Evolutionary conservation across 768 basidiomycete species (phyloP).

Genomic region (Hypholoma fasciculare): DNA sequence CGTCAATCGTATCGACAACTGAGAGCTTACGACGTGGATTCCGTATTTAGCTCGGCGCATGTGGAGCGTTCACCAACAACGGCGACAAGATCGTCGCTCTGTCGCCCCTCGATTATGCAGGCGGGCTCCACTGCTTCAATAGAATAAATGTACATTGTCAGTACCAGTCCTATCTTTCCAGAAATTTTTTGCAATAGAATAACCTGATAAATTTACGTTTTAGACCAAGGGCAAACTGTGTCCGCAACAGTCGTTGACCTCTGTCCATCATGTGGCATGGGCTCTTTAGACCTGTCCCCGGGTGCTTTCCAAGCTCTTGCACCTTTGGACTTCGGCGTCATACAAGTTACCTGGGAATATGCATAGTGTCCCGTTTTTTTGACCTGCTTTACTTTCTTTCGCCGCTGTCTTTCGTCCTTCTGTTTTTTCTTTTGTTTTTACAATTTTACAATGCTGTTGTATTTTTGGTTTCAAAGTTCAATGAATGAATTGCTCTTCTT

Average conservation of each 20-base stretch:
- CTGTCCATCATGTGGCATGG: slow-evolving; percentile 27
- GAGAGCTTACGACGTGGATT: not conserved
- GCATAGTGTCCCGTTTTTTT: slow-evolving; percentile 1
- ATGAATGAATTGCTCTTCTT: no score
- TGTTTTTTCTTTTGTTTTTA: no score
- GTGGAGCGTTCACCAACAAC: slow-evolving; percentile 18
- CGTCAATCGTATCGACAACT: not conserved
- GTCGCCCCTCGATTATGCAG: slow-evolving; percentile 16
- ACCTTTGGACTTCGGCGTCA: slow-evolving; percentile 20
- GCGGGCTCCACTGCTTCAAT: slow-evolving; percentile 17
- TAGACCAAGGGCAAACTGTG: slow-evolving; percentile 26
- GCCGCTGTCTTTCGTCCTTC: no score
- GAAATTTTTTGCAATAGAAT: not conserved
- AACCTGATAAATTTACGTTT: not conserved
- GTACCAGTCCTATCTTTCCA: not conserved
- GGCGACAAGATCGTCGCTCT: slow-evolving; percentile 24
- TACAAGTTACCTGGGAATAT: slow-evolving; percentile 26
- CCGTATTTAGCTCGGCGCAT: slow-evolving; percentile 17
- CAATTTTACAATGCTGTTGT: no score
- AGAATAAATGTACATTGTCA: slow-evolving; percentile 19
- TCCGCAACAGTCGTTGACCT: slow-evolving; percentile 26
- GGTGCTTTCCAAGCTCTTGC: slow-evolving; percentile 28
- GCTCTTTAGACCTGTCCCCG: slow-evolving; percentile 27
- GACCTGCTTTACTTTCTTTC: no score
- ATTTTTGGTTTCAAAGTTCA: no score